These are phyloP conservation scores for Wickerhamomyces ciferrii DNA, from an alignment of 805 yeast genomes.

Conservation along the genomic window DNA sequence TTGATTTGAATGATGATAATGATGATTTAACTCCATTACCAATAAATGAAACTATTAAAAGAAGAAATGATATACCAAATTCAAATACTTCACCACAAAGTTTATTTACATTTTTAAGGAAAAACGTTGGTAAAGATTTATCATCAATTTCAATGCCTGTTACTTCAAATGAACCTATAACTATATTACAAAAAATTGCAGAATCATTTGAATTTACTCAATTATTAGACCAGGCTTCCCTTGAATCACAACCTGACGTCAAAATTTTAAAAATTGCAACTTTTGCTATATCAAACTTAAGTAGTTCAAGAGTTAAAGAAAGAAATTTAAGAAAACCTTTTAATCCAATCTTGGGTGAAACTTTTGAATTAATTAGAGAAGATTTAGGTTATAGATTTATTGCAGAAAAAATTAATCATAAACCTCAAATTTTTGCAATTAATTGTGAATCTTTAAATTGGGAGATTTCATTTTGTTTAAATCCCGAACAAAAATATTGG, in stretches of 20 bases:
- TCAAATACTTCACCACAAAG: constrained; percentile 75
- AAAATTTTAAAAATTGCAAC: constrained; percentile 69
- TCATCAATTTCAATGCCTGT: constrained; percentile 90
- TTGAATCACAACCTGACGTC: constrained; percentile 39
- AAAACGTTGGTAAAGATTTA: constrained; percentile 89
- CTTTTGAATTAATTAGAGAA: constrained; percentile 84
- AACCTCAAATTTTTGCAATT: constrained; percentile 82
- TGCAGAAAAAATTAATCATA: constrained; percentile 83
- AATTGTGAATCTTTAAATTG: constrained; percentile 70
- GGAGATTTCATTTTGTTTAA: constrained; percentile 59
- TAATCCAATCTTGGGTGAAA: constrained; percentile 91
- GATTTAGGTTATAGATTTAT: constrained; percentile 71
- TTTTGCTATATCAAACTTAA: constrained; percentile 73
- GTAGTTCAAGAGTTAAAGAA: constrained; percentile 67
- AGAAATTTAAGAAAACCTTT: constrained; percentile 86
- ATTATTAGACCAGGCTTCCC: constrained; percentile 56
- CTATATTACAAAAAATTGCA: constrained; percentile 72
- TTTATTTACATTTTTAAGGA: constrained; percentile 69
- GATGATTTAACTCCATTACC: constrained; percentile 68
- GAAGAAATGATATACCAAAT: constrained; percentile 56
- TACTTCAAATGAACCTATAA: constrained; percentile 85
- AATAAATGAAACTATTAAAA: constrained; percentile 31
- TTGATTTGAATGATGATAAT: constrained; percentile 3
- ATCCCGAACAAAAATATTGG: constrained; percentile 88
- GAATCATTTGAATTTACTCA: constrained; percentile 77